Conservation (phyloP, 2,329 filamentous ascomycete genomes). For the Diaporthe amygdali region DNA sequence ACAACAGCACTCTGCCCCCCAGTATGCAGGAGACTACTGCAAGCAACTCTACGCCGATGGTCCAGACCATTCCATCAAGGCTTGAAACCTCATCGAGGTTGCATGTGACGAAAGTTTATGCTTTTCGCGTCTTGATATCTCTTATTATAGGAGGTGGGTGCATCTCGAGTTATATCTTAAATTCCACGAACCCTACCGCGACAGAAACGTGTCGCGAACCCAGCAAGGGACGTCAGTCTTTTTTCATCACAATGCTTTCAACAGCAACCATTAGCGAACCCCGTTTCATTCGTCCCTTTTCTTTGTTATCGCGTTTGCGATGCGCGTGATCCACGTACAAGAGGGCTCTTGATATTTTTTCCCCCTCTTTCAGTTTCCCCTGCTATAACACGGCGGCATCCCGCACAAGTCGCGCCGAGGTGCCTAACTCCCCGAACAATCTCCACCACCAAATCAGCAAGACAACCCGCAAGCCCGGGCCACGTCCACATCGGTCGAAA, state of each 20-base stretch:
- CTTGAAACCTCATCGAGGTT: conserved; percentile 7
- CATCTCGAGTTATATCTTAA: background rate
- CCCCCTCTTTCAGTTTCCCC: too few relatives aligned
- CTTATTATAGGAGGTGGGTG: background rate
- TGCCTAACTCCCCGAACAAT: conserved; percentile 4
- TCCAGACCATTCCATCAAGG: conserved; percentile 4
- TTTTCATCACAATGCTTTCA: background rate
- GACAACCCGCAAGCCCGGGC: background rate
- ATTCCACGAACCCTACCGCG: background rate
- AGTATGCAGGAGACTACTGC: conserved; percentile 14
- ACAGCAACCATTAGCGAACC: background rate
- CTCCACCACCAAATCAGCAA: background rate
- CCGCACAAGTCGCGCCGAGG: background rate
- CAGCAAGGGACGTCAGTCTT: background rate
- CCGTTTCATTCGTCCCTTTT: background rate
- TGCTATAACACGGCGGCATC: background rate
- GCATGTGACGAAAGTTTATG: conserved; percentile 1
- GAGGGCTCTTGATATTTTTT: background rate
- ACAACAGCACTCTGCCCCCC: conserved; percentile 1
- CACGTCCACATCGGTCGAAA: conserved; percentile 1
- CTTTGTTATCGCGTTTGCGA: background rate
- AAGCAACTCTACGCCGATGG: conserved; percentile 1
- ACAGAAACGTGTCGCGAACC: background rate
- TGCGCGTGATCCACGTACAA: background rate
- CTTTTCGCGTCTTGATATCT: background rate